These are phyloP conservation scores for Magnusiomyces tetraspermus DNA, from an alignment of 1,139 yeast genomes.

Conservation along the genomic window DNA sequence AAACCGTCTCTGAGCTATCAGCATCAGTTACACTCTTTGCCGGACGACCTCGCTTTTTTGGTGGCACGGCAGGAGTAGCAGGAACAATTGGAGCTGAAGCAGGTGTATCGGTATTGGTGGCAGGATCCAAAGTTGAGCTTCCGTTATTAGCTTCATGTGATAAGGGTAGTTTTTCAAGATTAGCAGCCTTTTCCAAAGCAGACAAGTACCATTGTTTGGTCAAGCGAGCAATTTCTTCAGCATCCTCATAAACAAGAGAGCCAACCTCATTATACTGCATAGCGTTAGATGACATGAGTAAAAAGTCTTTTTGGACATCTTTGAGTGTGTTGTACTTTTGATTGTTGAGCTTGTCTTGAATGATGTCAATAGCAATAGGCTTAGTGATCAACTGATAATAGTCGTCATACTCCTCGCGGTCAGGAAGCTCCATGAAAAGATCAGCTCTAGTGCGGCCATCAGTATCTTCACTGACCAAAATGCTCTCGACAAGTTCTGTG, in stretches of 20 bases:
- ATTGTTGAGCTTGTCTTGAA: slow-evolving; percentile 47
- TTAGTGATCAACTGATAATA: slow-evolving; percentile 68
- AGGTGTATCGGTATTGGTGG: not conserved
- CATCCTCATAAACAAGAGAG: slow-evolving; percentile 73
- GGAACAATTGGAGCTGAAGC: not conserved
- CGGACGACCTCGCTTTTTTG: not conserved
- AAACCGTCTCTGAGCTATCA: not conserved
- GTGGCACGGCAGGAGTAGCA: not conserved
- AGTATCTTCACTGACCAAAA: slow-evolving; percentile 17
- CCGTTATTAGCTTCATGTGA: not conserved
- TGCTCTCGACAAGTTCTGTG: slow-evolving; percentile 8
- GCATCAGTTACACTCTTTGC: not conserved
- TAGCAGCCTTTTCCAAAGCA: not conserved
- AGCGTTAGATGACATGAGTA: slow-evolving; percentile 76
- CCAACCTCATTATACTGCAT: slow-evolving; percentile 83
- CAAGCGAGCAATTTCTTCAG: slow-evolving; percentile 44
- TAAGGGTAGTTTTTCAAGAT: not conserved
- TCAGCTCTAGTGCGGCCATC: slow-evolving; percentile 36
- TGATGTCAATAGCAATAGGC: slow-evolving; percentile 71
- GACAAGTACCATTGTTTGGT: slow-evolving; percentile 16
- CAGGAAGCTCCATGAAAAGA: slow-evolving; percentile 37
- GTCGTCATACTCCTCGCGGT: slow-evolving; percentile 71
- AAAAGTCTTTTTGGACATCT: slow-evolving; percentile 63
- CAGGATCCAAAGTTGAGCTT: not conserved
- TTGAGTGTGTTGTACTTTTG: slow-evolving; percentile 46